A percentile compares a stretch with the other conserved stretches of the same genome.
Evolutionary conservation across 2,329 filamentous ascomycete genomes (phyloP).

Genomic region (Chaetothyriales sp.): DNA sequence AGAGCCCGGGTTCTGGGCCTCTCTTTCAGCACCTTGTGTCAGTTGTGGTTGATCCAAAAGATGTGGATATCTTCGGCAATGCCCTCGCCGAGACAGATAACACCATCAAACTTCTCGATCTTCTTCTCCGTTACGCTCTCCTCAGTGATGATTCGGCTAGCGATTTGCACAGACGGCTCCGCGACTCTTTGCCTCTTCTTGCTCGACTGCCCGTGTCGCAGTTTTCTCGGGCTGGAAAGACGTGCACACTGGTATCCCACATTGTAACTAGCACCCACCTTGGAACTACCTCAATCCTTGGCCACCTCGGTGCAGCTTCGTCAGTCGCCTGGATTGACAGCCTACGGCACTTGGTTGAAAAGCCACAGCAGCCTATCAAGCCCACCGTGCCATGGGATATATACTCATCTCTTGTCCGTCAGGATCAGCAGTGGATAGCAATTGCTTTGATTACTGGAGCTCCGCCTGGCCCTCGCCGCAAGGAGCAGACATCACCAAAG

Average conservation of each 20-base stretch:
- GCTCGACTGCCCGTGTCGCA: neutral
- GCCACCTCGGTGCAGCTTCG: constrained; percentile 67
- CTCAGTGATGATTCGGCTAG: neutral
- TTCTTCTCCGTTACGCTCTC: neutral
- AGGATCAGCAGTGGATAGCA: constrained; percentile 89
- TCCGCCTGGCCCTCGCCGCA: constrained; percentile 62
- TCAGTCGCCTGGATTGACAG: constrained; percentile 60
- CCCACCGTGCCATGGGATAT: constrained; percentile 61
- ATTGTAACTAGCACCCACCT: neutral
- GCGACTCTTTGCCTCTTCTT: neutral
- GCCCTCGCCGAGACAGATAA: neutral
- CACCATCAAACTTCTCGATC: neutral
- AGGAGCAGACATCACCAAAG: constrained; percentile 30
- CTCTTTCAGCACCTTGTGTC: constrained; percentile 55
- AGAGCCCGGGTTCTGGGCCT: constrained; percentile 60
- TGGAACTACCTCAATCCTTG: constrained; percentile 41
- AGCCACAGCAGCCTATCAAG: neutral
- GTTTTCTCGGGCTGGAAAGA: neutral
- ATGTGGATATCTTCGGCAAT: neutral
- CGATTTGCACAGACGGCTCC: neutral
- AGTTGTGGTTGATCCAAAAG: constrained; percentile 22
- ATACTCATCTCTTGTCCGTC: constrained; percentile 70
- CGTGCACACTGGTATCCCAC: neutral
- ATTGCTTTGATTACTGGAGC: constrained; percentile 81
- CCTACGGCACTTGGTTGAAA: neutral